These are phyloP conservation scores for Hippophae gyantsensis DNA, from an alignment of 306 rosid genomes.

Conservation along the genomic window DNA sequence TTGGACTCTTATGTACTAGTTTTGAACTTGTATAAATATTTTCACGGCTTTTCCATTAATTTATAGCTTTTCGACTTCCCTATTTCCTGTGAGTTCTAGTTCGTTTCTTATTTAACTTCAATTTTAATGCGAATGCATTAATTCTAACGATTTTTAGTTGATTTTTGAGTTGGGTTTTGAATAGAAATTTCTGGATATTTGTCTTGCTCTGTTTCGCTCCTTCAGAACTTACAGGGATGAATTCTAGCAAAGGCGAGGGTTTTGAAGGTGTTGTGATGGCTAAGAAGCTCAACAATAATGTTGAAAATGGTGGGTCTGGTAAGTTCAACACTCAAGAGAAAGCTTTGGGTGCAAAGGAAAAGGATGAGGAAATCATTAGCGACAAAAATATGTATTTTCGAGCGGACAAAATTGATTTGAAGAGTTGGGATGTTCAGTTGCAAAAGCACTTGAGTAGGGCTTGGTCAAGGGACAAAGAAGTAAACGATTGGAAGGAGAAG, in stretches of 20 bases:
- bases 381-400: conserved; percentile 24
- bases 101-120: too few species aligned
- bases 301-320: conserved; percentile 3
- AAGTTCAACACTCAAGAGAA: conserved; percentile 10
- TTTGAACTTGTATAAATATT: too few species aligned
- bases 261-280: background rate
- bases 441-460: conserved; percentile 42
- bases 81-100: too few species aligned
- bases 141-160: too few species aligned
- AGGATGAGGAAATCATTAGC: conserved; percentile 16
- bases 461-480: conserved; percentile 33
- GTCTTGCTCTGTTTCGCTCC: conserved; percentile 1
- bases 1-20: too few species aligned
- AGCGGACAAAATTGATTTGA: conserved; percentile 44
- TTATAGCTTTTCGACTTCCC: too few species aligned
- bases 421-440: conserved; percentile 38
- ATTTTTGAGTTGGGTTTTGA: conserved; percentile 6
- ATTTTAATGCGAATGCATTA: too few species aligned
- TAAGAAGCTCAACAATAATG: conserved; percentile 9
- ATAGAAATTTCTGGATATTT: background rate
- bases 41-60: too few species aligned
- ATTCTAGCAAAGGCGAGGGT: conserved; percentile 19
- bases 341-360: conserved; percentile 16
- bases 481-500: conserved; percentile 24
- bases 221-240: conserved; percentile 22